Base-by-base conservation (phyloP, 1,284 basidiomycete genomes). In the Thelephora terrestris region DNA sequence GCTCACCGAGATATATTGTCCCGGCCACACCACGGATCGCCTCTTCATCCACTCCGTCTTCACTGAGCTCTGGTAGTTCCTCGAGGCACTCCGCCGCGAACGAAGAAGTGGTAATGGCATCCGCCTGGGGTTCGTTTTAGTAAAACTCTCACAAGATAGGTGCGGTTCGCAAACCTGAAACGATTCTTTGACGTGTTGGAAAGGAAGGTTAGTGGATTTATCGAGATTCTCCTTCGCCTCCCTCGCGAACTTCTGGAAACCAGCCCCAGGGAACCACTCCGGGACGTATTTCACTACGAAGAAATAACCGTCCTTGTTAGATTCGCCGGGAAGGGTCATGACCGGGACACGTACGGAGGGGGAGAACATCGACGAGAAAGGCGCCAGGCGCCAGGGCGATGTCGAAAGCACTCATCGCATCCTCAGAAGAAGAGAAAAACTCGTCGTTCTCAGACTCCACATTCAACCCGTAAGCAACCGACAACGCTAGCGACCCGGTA, bases 201-300 rank as follows among this genome's bases (percentile, higher is more conserved):
- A 47, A 35, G 47, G 46, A 16, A 34, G 27, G 9, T 48, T 34
- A 7, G 39, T 29, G 37, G 52, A 43, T 54, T 18, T 29, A 36
- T 45, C 23, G 10, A 46, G 18, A 36, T 38, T 16, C n/a, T 50
- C 45, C 47, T 55, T 55, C 55, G 61, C 58, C 43, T 55, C 65
- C 60, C 61, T 63, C 0, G 65, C 73, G 39, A 72, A 69, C 12
- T 67, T 66, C 5, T 65, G 56, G 68, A 75, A 73, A 2, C 58
- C 58, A 0, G 68, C 62, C 5, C 70, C 70, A 3, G 70, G 70
- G 43, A 71, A 53, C 68, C 69, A 71, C 7, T 47, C 55, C 0
- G 70, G 70, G 12, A 71, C 47, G 45, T 68, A 56, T 47, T 59
- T 63, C 40, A 71, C 58, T 57, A 40, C 7, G 35, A 10, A 10